Percentiles rank a stretch among this genome's conserved stretches.
Evolutionary conservation across 345 rosid genomes (phyloP).

Genomic region (Eucalyptus coolabah): DNA sequence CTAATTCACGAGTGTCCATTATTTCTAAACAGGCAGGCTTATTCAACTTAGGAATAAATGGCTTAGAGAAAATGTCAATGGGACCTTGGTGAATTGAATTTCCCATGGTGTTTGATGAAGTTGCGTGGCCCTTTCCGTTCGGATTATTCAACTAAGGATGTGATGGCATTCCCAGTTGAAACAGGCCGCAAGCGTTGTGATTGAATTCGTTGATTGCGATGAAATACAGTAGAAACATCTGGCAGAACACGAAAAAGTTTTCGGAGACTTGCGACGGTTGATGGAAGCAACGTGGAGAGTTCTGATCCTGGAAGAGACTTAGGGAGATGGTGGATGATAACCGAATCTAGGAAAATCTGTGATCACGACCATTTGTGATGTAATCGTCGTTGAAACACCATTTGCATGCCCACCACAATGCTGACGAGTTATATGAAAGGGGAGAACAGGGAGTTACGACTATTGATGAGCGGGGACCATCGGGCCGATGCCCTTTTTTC

Average conservation of each 20-base stretch:
- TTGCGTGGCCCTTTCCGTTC: background rate
- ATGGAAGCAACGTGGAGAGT: background rate
- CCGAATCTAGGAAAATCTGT: background rate
- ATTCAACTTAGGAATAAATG: no score
- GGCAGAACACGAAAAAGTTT: background rate
- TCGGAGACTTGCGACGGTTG: background rate
- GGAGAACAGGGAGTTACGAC: background rate
- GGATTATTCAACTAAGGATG: background rate
- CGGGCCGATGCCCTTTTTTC: background rate
- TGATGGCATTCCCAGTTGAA: background rate
- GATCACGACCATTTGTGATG: background rate
- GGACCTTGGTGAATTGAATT: background rate
- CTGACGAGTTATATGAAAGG: no score
- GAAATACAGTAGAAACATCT: background rate
- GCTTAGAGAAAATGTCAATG: background rate
- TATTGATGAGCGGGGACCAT: background rate
- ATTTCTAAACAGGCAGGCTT: no score
- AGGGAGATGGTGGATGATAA: background rate
- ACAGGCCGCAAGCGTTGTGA: background rate
- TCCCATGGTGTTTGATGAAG: background rate
- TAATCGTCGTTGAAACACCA: background rate
- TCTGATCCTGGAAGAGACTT: background rate
- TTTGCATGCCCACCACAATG: background rate
- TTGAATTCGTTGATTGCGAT: background rate
- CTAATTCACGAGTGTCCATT: no score